These are phyloP conservation scores for Thecaphora thlaspeos DNA, from an alignment of 1,284 basidiomycete genomes.

Conservation along the genomic window DNA sequence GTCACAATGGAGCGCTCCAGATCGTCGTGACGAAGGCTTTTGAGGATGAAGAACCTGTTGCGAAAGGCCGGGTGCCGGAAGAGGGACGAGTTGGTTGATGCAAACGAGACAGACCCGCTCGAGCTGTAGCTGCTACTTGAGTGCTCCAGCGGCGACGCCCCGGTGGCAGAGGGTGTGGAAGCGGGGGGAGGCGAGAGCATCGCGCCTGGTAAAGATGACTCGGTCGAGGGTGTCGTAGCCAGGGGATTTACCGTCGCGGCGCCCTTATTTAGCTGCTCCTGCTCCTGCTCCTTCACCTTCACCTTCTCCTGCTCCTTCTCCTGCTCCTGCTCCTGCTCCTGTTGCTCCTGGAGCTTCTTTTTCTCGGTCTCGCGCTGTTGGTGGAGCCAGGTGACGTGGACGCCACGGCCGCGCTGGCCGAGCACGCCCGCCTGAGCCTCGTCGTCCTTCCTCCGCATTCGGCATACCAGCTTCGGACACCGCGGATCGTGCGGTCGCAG, in stretches of 20 bases:
- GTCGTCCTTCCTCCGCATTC: slow-evolving; percentile 79
- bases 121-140: slow-evolving; percentile 21
- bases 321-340: neutral
- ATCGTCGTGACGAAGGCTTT: slow-evolving; percentile 73
- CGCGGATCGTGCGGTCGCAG: slow-evolving; percentile 69
- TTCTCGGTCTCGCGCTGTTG: slow-evolving; percentile 60
- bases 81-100: slow-evolving; percentile 64
- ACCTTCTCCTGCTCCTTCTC: neutral
- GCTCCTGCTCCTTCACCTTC: neutral
- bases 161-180: neutral
- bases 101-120: slow-evolving; percentile 39
- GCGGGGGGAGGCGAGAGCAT: neutral
- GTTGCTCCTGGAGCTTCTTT: slow-evolving; percentile 3
- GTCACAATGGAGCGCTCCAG: slow-evolving; percentile 79
- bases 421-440: slow-evolving; percentile 86
- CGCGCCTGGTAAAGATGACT: too few relatives aligned
- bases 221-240: too few relatives aligned
- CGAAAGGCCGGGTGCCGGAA: slow-evolving; percentile 75
- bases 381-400: slow-evolving; percentile 74
- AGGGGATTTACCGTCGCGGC: too few relatives aligned
- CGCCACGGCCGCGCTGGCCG: slow-evolving; percentile 79
- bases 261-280: neutral
- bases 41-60: slow-evolving; percentile 86
- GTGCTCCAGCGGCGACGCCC: slow-evolving; percentile 1
- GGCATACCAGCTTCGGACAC: slow-evolving; percentile 79